Evolutionary conservation across 2,329 filamentous ascomycete species (phyloP).

Genomic region (Nemania serpens): DNA sequence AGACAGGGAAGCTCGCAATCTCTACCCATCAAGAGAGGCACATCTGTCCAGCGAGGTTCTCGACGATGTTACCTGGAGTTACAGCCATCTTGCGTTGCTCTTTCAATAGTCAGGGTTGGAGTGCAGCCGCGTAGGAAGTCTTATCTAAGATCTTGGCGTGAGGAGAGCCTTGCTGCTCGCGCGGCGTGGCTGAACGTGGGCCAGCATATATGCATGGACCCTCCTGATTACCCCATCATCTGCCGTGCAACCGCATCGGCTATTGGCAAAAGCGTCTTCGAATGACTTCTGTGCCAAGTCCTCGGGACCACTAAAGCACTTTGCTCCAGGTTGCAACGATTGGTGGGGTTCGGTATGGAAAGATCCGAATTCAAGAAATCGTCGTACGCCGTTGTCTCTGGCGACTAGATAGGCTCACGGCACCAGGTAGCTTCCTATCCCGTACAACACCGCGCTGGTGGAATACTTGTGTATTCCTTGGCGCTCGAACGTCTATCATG

Average conservation of each 20-base stretch:
- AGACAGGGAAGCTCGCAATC: slow-evolving; percentile 24
- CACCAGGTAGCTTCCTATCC: slow-evolving; percentile 19
- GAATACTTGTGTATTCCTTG: slow-evolving; percentile 23
- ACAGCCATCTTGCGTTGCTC: slow-evolving; percentile 18
- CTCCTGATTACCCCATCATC: slow-evolving; percentile 17
- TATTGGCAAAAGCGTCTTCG: slow-evolving; percentile 25
- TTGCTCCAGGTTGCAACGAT: slow-evolving; percentile 5
- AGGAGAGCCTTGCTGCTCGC: slow-evolving; percentile 25
- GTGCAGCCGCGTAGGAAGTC: slow-evolving; percentile 29
- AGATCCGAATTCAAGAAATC: slow-evolving; percentile 4
- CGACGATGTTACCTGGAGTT: slow-evolving; percentile 20
- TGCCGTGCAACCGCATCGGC: slow-evolving; percentile 12
- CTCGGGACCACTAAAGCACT: slow-evolving; percentile 13
- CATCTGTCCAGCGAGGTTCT: slow-evolving; percentile 19
- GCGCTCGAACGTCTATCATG: slow-evolving; percentile 28
- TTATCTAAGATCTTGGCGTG: slow-evolving; percentile 31
- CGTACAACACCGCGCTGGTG: slow-evolving; percentile 18
- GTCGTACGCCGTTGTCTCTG: slow-evolving; percentile 7
- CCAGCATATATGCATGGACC: slow-evolving; percentile 20
- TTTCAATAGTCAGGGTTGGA: slow-evolving; percentile 7
- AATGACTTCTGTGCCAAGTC: slow-evolving; percentile 25
- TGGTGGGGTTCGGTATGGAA: slow-evolving; percentile 8
- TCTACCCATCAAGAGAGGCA: slow-evolving; percentile 8
- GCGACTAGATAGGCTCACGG: slow-evolving; percentile 16
- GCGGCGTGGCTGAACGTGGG: slow-evolving; percentile 7